A percentile compares a stretch with the other conserved stretches of the same genome.
Conservation (phyloP, 208 protist genomes). For the Leishmania amazonensis region DNA sequence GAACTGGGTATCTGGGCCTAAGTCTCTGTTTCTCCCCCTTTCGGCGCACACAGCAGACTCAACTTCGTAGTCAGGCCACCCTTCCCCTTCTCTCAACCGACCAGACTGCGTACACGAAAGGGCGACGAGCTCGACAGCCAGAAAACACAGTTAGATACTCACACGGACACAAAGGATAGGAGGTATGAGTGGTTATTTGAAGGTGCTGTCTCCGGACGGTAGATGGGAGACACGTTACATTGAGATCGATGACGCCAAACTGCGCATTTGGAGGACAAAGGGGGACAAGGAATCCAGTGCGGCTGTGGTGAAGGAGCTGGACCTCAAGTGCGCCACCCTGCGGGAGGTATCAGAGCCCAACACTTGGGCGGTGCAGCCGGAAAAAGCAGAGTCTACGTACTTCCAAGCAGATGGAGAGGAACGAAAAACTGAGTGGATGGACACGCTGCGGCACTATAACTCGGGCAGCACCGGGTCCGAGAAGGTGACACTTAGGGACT, state of each 20-base stretch:
- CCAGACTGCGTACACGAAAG: conserved; percentile 1
- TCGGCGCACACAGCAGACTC: background rate
- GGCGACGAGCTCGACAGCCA: background rate
- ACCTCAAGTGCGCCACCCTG: conserved; percentile 47
- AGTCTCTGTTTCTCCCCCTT: background rate
- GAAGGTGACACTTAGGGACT: conserved; percentile 89
- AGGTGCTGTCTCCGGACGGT: conserved; percentile 37
- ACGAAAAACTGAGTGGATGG: conserved; percentile 49
- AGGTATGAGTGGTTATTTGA: conserved; percentile 49
- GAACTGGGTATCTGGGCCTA: background rate
- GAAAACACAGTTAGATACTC: background rate
- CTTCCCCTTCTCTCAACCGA: background rate
- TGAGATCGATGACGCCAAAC: conserved; percentile 56
- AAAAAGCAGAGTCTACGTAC: conserved; percentile 24
- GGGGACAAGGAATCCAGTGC: conserved; percentile 37
- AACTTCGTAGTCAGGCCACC: background rate
- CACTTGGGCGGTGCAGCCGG: conserved; percentile 34
- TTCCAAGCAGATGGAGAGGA: conserved; percentile 43
- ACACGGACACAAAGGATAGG: background rate
- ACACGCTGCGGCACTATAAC: conserved; percentile 35
- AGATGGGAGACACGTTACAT: conserved; percentile 64
- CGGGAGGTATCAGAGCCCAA: conserved; percentile 28
- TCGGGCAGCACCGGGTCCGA: conserved; percentile 27
- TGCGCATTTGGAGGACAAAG: conserved; percentile 73
- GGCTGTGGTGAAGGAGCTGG: conserved; percentile 39